Conservation (phyloP, 345 rosid genomes). For the Angophora floribunda region DNA sequence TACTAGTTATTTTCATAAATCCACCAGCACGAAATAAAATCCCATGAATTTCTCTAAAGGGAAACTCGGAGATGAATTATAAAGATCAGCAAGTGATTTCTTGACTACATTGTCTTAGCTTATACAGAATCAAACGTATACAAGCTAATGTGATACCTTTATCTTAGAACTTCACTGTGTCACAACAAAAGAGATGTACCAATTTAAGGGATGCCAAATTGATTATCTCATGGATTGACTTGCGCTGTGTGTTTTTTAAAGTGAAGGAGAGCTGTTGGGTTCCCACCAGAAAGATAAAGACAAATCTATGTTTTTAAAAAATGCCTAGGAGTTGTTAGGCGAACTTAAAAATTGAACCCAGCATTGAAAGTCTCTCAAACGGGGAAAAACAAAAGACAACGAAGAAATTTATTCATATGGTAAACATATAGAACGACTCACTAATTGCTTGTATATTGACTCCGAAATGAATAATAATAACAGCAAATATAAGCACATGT, state of each 20-base stretch:
- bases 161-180: neutral
- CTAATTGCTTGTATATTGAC: neutral
- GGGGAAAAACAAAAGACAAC: neutral
- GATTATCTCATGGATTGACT: neutral
- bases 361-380: neutral
- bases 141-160: neutral
- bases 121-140: neutral
- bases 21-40: neutral
- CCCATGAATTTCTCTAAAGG: neutral
- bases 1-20: neutral
- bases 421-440: neutral
- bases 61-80: neutral
- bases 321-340: neutral
- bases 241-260: neutral
- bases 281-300: neutral
- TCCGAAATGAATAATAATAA: neutral
- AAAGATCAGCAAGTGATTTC: neutral
- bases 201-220: neutral
- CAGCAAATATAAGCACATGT: neutral
- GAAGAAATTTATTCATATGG: neutral
- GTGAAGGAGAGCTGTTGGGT: neutral
- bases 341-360: neutral
- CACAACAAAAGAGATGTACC: neutral
- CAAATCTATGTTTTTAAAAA: neutral
- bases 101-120: neutral